Evolutionary conservation across 768 basidiomycete genomes (phyloP).

Genomic region (Cystobasidium ongulense): DNA sequence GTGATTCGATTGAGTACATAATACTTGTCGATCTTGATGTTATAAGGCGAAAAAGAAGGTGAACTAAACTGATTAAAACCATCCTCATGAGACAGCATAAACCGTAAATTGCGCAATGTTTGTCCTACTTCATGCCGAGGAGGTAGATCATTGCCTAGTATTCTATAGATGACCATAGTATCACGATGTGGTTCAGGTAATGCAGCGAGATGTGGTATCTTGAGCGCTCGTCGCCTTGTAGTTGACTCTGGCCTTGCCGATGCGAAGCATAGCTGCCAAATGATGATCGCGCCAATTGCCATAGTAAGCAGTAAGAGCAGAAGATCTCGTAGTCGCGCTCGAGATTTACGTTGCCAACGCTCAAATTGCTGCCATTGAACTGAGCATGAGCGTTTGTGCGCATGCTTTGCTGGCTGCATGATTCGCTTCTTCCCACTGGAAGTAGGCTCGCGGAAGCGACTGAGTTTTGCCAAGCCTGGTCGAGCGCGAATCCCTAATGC

Average conservation of each 20-base stretch:
- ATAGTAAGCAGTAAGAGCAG: slow-evolving; percentile 5
- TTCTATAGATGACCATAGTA: slow-evolving; percentile 43
- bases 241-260: background rate
- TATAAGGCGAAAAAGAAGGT: slow-evolving; percentile 4
- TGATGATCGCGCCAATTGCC: background rate
- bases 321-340: slow-evolving; percentile 14
- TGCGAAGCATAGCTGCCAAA: background rate
- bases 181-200: slow-evolving; percentile 37
- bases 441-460: background rate
- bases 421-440: slow-evolving; percentile 10
- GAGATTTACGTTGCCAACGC: slow-evolving; percentile 6
- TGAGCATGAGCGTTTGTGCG: slow-evolving; percentile 20
- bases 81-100: slow-evolving; percentile 42
- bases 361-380: slow-evolving; percentile 29
- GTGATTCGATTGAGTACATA: slow-evolving; percentile 43
- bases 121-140: slow-evolving; percentile 43
- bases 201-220: slow-evolving; percentile 5
- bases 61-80: slow-evolving; percentile 37
- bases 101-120: slow-evolving; percentile 42
- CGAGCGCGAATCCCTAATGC: background rate
- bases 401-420: background rate
- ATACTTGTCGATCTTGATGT: slow-evolving; percentile 39
- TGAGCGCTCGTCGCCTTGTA: background rate
- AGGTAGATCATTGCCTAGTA: slow-evolving; percentile 44
- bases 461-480: slow-evolving; percentile 7